Percentiles rank a stretch among this genome's conserved stretches.
These are phyloP conservation scores for Isatis tinctoria DNA, from an alignment of 345 rosid genomes.

Conservation along the genomic window DNA sequence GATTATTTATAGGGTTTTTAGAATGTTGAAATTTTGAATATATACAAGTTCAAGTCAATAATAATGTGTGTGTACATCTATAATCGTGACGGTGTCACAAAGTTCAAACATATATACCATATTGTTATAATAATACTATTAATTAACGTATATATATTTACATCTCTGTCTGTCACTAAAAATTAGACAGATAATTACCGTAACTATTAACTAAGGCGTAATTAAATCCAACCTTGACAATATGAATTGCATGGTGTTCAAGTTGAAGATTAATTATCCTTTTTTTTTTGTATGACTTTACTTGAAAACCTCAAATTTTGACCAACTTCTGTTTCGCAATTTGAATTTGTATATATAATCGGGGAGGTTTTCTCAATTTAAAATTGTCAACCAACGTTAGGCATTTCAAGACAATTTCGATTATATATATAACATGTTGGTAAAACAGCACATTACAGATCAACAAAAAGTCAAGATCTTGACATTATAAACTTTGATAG, in stretches of 20 bases:
- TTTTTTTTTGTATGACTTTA: neutral
- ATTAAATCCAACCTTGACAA: neutral
- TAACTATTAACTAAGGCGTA: neutral
- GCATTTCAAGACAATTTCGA: conserved; percentile 14
- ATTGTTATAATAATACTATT: conserved; percentile 8
- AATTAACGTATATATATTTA: conserved; percentile 4
- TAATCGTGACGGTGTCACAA: conserved; percentile 25
- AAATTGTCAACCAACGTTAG: conserved; percentile 35
- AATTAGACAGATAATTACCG: neutral
- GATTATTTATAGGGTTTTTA: conserved; percentile 26
- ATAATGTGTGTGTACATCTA: conserved; percentile 12
- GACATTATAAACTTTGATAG: conserved; percentile 14
- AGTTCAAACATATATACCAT: conserved; percentile 30
- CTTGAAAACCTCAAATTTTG: conserved; percentile 9
- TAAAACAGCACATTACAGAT: conserved; percentile 23
- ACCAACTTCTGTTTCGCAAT: neutral
- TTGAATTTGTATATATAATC: conserved; percentile 2
- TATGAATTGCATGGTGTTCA: neutral
- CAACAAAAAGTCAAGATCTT: conserved; percentile 18
- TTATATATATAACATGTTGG: conserved; percentile 21
- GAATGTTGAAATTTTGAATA: conserved; percentile 16
- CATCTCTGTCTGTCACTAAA: neutral
- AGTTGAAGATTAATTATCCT: neutral
- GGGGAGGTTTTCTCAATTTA: conserved; percentile 11
- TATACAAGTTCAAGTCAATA: conserved; percentile 17